phyloP scores from a whole-genome alignment of 345 rosid species.

The Murraya paniculata region DNA sequence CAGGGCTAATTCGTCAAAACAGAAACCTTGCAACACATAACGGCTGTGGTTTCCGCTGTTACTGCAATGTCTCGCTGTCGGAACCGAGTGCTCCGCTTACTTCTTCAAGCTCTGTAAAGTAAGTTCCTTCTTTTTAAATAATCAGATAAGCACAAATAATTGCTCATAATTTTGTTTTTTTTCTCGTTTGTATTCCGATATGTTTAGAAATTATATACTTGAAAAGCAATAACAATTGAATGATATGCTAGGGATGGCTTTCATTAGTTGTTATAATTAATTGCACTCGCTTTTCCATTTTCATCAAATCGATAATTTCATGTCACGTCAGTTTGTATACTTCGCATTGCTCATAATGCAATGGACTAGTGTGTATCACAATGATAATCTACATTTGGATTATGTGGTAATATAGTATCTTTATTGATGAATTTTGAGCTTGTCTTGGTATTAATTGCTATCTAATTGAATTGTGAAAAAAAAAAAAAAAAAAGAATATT shows the following conservation, averaged over 20 bases:
- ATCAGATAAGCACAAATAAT: background rate
- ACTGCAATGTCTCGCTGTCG: constrained; percentile 39
- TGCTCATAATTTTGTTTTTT: background rate
- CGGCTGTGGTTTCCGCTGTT: constrained; percentile 35
- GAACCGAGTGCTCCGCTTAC: constrained; percentile 32
- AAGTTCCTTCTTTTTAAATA: background rate
- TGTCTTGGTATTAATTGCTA: background rate
- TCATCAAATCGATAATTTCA: too few species aligned
- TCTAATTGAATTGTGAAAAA: background rate
- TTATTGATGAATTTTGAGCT: background rate
- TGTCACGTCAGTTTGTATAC: too few species aligned
- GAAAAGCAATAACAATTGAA: too few species aligned
- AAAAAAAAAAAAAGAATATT: background rate
- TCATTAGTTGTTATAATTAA: too few species aligned
- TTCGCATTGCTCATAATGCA: background rate
- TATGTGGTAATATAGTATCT: background rate
- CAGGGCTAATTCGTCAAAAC: constrained; percentile 9
- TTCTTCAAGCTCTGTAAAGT: constrained; percentile 43
- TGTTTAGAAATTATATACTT: too few species aligned
- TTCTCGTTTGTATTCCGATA: background rate
- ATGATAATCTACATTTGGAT: background rate
- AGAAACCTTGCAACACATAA: background rate
- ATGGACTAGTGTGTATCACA: background rate
- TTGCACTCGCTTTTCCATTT: too few species aligned
- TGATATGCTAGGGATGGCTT: too few species aligned